Evolutionary conservation across 768 basidiomycete genomes (phyloP).

Genomic region (Hygrocybe punicea): DNA sequence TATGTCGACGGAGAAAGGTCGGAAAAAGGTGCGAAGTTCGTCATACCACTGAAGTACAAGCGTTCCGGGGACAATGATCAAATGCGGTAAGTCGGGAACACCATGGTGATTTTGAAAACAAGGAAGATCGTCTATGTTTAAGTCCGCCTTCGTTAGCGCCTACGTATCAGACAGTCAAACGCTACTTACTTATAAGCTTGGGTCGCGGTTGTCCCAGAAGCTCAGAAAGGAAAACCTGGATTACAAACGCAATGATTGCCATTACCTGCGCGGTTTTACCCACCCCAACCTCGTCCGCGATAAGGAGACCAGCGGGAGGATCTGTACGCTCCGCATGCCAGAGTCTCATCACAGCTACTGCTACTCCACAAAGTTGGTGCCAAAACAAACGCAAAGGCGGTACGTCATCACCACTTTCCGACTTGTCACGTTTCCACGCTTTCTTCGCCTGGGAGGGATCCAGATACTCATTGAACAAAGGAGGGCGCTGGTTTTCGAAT

Average conservation of each 20-base stretch:
- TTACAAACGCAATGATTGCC: conserved; percentile 8
- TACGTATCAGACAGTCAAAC: conserved; percentile 1
- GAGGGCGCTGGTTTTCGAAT: no score
- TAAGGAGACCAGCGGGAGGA: neutral
- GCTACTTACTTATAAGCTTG: no score
- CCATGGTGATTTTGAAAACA: neutral
- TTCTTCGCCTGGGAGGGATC: no score
- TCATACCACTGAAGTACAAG: conserved; percentile 22
- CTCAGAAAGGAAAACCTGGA: no score
- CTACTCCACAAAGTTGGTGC: neutral
- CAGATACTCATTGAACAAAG: no score
- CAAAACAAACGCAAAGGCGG: neutral
- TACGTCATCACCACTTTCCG: no score
- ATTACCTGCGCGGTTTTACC: conserved; percentile 21
- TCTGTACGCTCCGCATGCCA: neutral
- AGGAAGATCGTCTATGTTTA: neutral
- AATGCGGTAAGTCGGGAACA: conserved; percentile 14
- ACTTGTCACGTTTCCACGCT: no score
- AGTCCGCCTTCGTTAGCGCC: neutral
- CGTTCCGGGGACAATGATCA: conserved; percentile 20
- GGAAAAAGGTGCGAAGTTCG: conserved; percentile 16
- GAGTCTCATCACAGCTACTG: neutral
- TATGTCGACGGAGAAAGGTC: neutral
- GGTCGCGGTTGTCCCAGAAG: no score
- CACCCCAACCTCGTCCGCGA: conserved; percentile 15